Base-by-base conservation (phyloP, 2,329 filamentous ascomycete species). In the Clarireedia paspali region DNA sequence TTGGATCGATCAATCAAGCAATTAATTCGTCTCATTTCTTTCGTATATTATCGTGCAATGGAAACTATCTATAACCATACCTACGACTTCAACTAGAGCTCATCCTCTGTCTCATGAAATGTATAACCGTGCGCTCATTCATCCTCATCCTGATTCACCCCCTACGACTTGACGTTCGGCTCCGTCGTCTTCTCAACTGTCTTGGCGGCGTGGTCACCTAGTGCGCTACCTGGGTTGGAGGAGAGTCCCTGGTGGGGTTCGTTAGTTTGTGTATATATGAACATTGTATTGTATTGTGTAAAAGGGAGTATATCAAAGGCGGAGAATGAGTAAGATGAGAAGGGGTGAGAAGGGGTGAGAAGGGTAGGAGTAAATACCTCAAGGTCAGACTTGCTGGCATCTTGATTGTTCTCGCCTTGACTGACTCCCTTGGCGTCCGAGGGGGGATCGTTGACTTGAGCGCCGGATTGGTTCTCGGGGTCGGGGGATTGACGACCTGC, bases 401-500 rank as follows among this genome's bases (percentile, higher is more conserved):
- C 71, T 71, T 83, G 79, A 48, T 72, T 71, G 60, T 77, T 67
- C 10, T 77, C 70, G n/a, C 68, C 74, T 46, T 82, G 74, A 61
- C 83, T 74, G 64, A 79, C 75, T 48, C 80, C 79, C 63, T 83
- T 77, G 56, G 83, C 81, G 0, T 76, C 73, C n/a, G 71, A 80
- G 2, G 83, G 77, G 12, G 79, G 68, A 6, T 80, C 81, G 61
- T 81, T 74, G 57, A 82, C 72, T 74, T 94, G 89, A 55, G 75
- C 72, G 58, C 81, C 84, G 39, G 77, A 74, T 73, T 89, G 88
- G 63, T 71, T 69, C 74, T 88, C 83, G 27, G 88, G 88, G 52
- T 84, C 75, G 60, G 90, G 91, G 34, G 90, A 95, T 73, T 95
- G 81, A 68, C 85, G 84, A 70, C 88, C 87, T 72, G 80, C 72